A percentile compares a stretch with the other conserved stretches of the same genome.
Evolutionary conservation across 177 flowering plant species (phyloP).

Genomic region (Tripterygium wilfordii): DNA sequence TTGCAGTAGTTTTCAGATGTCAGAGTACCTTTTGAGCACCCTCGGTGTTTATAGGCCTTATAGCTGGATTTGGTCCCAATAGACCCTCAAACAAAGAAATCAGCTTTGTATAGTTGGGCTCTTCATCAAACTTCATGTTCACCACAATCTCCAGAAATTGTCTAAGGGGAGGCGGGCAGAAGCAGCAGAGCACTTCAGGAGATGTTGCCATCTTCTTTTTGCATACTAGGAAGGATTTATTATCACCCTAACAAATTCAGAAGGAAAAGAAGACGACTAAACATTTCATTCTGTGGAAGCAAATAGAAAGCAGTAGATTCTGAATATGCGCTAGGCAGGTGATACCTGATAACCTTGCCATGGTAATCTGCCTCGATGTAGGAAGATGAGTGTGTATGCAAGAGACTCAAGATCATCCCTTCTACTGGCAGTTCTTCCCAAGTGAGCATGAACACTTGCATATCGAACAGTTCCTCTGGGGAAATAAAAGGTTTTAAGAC

Average conservation of each 20-base stretch:
- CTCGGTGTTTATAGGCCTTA: conserved; percentile 80
- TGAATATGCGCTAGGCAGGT: neutral
- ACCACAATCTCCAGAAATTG: conserved; percentile 81
- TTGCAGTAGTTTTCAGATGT: too few relatives aligned
- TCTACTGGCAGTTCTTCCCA: conserved; percentile 92
- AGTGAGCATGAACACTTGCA: conserved; percentile 90
- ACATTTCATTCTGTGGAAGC: neutral
- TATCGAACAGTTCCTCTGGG: conserved; percentile 80
- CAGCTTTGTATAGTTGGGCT: conserved; percentile 74
- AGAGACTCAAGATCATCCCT: conserved; percentile 93
- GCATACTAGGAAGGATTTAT: conserved; percentile 81
- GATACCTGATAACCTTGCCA: conserved; percentile 92
- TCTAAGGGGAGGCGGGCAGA: conserved; percentile 70
- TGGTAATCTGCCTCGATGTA: conserved; percentile 74
- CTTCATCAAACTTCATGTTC: conserved; percentile 91
- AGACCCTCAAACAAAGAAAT: conserved; percentile 73
- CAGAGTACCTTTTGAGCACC: conserved; percentile 90
- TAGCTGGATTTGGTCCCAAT: conserved; percentile 71
- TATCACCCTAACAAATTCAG: conserved; percentile 58
- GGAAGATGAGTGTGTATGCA: conserved; percentile 80
- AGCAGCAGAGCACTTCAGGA: conserved; percentile 75
- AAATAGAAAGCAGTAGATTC: neutral
- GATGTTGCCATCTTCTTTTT: conserved; percentile 87
- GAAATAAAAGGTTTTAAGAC: conserved; percentile 4
- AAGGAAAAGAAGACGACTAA: neutral